Conservation (phyloP, 345 rosid species). For the Durio zibethinus region DNA sequence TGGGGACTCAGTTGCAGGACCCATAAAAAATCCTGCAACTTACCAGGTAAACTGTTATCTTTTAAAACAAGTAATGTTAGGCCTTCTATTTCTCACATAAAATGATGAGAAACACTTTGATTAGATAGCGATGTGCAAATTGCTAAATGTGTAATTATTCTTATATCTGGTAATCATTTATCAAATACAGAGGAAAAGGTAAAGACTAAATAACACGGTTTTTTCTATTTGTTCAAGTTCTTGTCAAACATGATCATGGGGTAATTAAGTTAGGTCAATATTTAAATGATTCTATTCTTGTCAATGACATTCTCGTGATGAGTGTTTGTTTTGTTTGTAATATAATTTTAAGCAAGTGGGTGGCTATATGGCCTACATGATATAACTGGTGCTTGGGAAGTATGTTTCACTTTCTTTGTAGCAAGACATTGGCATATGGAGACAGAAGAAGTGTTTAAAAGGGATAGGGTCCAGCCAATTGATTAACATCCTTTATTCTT, state of each 20-base stretch:
- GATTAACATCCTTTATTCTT: neutral
- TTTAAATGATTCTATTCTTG: conserved; percentile 1
- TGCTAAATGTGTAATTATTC: neutral
- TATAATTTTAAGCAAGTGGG: neutral
- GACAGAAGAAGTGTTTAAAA: neutral
- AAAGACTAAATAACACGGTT: neutral
- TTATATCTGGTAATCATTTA: neutral
- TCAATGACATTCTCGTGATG: neutral
- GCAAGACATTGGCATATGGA: neutral
- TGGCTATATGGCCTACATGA: neutral
- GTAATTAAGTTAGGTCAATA: neutral
- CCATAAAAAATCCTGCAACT: neutral
- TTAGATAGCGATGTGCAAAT: neutral
- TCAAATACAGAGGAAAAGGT: neutral
- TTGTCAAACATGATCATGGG: neutral
- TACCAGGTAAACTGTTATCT: neutral
- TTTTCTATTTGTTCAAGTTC: neutral
- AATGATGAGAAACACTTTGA: neutral
- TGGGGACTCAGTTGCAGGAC: neutral
- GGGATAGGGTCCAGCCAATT: neutral
- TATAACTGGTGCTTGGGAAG: neutral
- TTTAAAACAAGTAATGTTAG: neutral
- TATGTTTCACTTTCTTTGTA: conserved; percentile 1
- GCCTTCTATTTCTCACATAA: neutral
- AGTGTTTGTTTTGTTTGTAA: neutral